A percentile compares a stretch with the other conserved stretches of the same genome.
phyloP scores from a whole-genome alignment of 768 basidiomycete genomes.

The Collybiopsis confluens region DNA sequence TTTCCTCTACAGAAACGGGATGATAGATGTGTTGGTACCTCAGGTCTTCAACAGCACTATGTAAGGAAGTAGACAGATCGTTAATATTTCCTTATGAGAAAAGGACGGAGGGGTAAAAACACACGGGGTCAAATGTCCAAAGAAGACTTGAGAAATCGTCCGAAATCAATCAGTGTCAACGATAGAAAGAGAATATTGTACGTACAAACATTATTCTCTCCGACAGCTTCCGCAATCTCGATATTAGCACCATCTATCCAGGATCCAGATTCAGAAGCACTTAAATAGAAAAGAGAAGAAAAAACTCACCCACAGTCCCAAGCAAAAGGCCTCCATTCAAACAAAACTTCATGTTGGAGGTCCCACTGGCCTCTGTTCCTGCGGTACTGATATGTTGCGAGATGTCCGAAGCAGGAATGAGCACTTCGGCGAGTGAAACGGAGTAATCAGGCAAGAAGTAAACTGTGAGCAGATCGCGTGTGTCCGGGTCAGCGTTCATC shows the following conservation, averaged over 20 bases:
- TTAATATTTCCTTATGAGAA: not conserved
- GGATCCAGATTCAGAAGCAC: not conserved
- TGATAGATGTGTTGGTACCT: conserved; percentile 85
- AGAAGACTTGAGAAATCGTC: conserved; percentile 68
- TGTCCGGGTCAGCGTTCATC: conserved; percentile 84
- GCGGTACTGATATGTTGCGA: conserved; percentile 97
- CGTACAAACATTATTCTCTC: conserved; percentile 88
- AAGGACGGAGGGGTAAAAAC: conserved; percentile 11
- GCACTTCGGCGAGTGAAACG: conserved; percentile 75
- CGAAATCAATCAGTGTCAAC: not conserved
- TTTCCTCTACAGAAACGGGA: conserved; percentile 73
- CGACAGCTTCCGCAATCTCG: conserved; percentile 95
- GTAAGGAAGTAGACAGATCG: not conserved
- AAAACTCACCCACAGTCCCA: conserved; percentile 65
- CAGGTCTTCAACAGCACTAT: conserved; percentile 74
- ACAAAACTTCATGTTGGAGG: conserved; percentile 88
- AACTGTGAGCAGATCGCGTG: conserved; percentile 79
- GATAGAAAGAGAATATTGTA: conserved; percentile 20
- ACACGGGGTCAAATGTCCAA: conserved; percentile 77
- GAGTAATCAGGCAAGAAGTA: conserved; percentile 98
- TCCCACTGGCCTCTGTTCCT: conserved; percentile 74
- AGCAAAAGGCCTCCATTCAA: conserved; percentile 86
- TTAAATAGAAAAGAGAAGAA: not conserved
- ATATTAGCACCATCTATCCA: conserved; percentile 84
- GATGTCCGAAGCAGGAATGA: conserved; percentile 92